These are phyloP conservation scores for Saccharomycopsis synnaedendra DNA, from an alignment of 805 yeast species.

Conservation along the genomic window DNA sequence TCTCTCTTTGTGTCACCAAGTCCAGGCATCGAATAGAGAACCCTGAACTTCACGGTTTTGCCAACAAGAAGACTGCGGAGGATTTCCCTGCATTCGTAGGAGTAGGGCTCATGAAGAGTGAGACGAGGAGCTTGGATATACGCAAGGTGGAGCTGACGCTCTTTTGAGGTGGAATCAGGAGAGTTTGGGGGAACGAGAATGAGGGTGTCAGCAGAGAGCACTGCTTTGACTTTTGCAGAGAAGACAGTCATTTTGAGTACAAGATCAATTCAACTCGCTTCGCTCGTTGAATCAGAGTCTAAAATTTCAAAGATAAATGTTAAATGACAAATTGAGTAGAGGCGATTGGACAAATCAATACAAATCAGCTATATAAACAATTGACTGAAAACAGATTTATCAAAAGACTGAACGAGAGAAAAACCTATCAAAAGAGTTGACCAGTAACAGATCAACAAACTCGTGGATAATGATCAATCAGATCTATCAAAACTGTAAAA, in stretches of 20 bases:
- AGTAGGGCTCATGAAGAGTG: slow-evolving; percentile 31
- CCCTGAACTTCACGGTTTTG: slow-evolving; percentile 46
- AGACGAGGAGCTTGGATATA: slow-evolving; percentile 49
- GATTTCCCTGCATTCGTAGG: slow-evolving; percentile 50
- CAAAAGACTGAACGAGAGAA: no score
- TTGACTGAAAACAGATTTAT: no score
- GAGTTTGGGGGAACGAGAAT: slow-evolving; percentile 40
- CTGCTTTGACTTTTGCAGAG: slow-evolving; percentile 57
- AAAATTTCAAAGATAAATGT: no score
- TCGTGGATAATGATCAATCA: no score
- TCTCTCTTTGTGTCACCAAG: slow-evolving; percentile 36
- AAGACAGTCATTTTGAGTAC: slow-evolving; percentile 13
- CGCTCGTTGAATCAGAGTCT: no score
- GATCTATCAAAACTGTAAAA: no score
- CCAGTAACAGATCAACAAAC: no score
- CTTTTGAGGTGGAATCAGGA: slow-evolving; percentile 31
- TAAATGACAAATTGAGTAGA: no score
- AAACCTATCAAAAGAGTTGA: no score
- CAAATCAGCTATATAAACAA: no score
- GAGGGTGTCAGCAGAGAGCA: slow-evolving; percentile 60
- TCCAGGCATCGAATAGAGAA: slow-evolving; percentile 39
- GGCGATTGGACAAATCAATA: no score
- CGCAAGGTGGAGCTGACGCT: slow-evolving; percentile 53
- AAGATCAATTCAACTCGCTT: no score
- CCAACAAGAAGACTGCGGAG: slow-evolving; percentile 55